Percentiles rank a stretch among this genome's conserved stretches.
These are phyloP conservation scores for Colletotrichum falcatum DNA, from an alignment of 2,329 filamentous ascomycete species.

Conservation along the genomic window DNA sequence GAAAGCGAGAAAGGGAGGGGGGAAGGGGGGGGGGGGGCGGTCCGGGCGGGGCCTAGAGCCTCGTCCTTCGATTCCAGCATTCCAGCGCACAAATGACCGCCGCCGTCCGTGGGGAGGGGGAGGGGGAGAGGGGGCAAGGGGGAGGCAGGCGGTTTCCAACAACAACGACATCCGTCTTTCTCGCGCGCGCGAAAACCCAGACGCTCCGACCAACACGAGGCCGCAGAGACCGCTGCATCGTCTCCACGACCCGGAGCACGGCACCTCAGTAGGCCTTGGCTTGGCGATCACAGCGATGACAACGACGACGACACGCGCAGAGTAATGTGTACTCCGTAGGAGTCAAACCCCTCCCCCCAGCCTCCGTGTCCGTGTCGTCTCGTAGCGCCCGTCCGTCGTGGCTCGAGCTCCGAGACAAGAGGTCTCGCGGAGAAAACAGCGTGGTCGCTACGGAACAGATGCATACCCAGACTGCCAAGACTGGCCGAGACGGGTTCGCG, in stretches of 20 bases:
- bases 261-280: constrained; percentile 19
- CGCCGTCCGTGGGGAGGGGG: not conserved
- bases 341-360: not conserved
- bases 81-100: constrained; percentile 8
- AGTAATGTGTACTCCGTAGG: not conserved
- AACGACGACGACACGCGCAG: not conserved
- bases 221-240: not conserved
- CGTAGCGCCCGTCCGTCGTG: not conserved
- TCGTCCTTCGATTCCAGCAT: not conserved
- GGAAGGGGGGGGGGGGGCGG: not conserved
- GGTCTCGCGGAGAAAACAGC: not conserved
- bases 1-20: not conserved
- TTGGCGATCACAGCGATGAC: constrained; percentile 11
- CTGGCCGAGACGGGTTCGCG: not conserved
- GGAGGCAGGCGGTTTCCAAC: not conserved
- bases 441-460: not conserved
- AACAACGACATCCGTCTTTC: constrained; percentile 2
- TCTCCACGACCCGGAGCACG: constrained; percentile 25
- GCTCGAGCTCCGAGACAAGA: not conserved
- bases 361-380: not conserved
- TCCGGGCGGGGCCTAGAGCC: not conserved
- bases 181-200: not conserved
- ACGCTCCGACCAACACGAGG: constrained; percentile 1
- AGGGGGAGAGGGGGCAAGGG: not conserved
- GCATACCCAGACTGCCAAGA: not conserved